Evolutionary conservation across 345 rosid genomes (phyloP).

Genomic region (Excoecaria cochinchinensis): DNA sequence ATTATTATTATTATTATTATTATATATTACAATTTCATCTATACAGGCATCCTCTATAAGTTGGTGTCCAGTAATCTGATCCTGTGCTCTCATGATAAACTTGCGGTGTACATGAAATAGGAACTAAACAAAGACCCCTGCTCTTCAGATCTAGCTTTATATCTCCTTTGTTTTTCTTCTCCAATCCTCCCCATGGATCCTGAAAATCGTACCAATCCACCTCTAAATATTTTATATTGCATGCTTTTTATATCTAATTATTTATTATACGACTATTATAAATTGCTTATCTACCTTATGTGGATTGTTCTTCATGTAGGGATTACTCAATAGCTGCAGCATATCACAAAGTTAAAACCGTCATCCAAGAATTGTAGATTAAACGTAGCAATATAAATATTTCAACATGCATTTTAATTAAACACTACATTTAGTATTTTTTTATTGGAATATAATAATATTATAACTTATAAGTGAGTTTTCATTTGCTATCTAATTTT

Average conservation of each 20-base stretch:
- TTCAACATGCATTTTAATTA: too few species aligned
- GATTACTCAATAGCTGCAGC: conserved; percentile 70
- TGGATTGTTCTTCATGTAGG: conserved; percentile 64
- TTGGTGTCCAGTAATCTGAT: conserved; percentile 80
- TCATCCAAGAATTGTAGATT: background rate
- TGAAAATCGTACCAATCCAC: conserved; percentile 19
- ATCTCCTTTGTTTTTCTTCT: conserved; percentile 55
- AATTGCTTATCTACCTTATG: conserved; percentile 41
- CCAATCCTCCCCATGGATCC: conserved; percentile 78
- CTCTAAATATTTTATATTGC: background rate
- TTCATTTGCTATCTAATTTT: too few species aligned
- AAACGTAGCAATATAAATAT: background rate
- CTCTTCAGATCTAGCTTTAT: conserved; percentile 54
- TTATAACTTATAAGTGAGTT: too few species aligned
- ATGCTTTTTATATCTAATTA: too few species aligned
- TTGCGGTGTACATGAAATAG: conserved; percentile 60
- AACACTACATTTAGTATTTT: background rate
- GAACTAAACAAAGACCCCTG: conserved; percentile 86
- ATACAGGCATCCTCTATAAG: conserved; percentile 71
- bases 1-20: background rate
- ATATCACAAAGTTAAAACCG: background rate
- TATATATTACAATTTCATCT: conserved; percentile 37
- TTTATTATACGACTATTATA: too few species aligned
- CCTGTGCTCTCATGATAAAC: conserved; percentile 63
- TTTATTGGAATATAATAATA: background rate